phyloP scores from a whole-genome alignment of 2,329 filamentous ascomycete genomes.

The Amauroascus verrucosus region DNA sequence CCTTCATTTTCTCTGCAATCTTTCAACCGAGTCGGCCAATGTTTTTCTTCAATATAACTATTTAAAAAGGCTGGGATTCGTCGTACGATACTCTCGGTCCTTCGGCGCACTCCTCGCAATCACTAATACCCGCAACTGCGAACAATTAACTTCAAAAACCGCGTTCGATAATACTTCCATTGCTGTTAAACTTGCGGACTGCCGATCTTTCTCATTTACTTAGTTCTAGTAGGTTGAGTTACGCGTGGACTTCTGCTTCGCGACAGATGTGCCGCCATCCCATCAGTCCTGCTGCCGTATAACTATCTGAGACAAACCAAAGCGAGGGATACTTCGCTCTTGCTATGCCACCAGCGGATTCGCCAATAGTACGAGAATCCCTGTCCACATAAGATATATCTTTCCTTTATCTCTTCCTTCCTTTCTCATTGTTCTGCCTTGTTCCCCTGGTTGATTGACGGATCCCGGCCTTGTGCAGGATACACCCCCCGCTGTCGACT shows the following conservation, averaged over 20 bases:
- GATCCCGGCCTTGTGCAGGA: background rate
- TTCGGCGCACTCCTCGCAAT: too few relatives aligned
- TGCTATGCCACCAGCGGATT: slow-evolving; percentile 13
- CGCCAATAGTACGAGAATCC: slow-evolving; percentile 8
- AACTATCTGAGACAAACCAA: background rate
- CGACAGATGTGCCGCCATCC: background rate
- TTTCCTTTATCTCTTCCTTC: background rate
- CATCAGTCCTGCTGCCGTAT: background rate
- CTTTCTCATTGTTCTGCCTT: background rate
- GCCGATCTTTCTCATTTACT: background rate
- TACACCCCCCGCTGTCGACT: slow-evolving; percentile 3
- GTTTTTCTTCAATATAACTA: too few relatives aligned
- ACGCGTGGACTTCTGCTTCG: background rate
- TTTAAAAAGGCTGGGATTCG: too few relatives aligned
- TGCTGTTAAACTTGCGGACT: background rate
- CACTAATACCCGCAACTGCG: too few relatives aligned
- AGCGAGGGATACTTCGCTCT: background rate
- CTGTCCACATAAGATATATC: too few relatives aligned
- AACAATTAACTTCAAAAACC: too few relatives aligned
- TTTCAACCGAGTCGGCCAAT: too few relatives aligned
- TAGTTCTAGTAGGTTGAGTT: background rate
- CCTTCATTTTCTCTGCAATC: too few relatives aligned
- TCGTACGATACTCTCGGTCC: too few relatives aligned
- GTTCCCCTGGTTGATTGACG: background rate
- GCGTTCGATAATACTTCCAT: too few relatives aligned